phyloP scores from a whole-genome alignment of 2,329 filamentous ascomycete genomes.

The Berkeleyomyces basicola region DNA sequence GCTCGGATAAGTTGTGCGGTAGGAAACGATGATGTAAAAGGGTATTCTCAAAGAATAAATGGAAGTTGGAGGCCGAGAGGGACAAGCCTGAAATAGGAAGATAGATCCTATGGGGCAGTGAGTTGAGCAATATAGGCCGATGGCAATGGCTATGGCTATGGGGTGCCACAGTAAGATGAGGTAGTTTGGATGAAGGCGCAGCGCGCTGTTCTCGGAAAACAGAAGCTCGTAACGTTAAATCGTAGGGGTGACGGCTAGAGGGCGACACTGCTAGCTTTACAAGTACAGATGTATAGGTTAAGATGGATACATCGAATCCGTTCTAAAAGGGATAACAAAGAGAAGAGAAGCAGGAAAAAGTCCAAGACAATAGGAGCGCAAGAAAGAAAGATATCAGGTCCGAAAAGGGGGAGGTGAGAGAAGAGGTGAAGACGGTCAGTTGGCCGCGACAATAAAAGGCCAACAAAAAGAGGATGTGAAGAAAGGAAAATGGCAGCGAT shows the following conservation, averaged over 20 bases:
- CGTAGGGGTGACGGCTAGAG: not conserved
- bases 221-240: slow-evolving; percentile 2
- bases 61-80: not conserved
- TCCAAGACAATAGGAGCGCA: not conserved
- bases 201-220: slow-evolving; percentile 1
- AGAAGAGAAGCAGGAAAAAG: not conserved
- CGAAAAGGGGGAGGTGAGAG: not conserved
- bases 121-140: slow-evolving; percentile 4
- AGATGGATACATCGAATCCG: not conserved
- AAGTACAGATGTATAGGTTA: not conserved
- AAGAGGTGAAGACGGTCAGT: not conserved
- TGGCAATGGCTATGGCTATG: slow-evolving; percentile 2
- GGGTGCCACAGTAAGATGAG: slow-evolving; percentile 2
- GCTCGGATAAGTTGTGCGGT: not conserved
- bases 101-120: slow-evolving; percentile 1
- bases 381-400: not conserved
- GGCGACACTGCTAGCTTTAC: not conserved
- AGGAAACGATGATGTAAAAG: not conserved
- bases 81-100: not conserved
- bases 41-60: not conserved
- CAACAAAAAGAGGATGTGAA: not conserved
- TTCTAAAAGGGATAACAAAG: slow-evolving; percentile 1
- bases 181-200: slow-evolving; percentile 2
- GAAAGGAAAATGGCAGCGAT: not conserved
- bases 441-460: not conserved